Evolutionary conservation across 257 asterid species (phyloP).

Genomic region (Fraxinus anomala): DNA sequence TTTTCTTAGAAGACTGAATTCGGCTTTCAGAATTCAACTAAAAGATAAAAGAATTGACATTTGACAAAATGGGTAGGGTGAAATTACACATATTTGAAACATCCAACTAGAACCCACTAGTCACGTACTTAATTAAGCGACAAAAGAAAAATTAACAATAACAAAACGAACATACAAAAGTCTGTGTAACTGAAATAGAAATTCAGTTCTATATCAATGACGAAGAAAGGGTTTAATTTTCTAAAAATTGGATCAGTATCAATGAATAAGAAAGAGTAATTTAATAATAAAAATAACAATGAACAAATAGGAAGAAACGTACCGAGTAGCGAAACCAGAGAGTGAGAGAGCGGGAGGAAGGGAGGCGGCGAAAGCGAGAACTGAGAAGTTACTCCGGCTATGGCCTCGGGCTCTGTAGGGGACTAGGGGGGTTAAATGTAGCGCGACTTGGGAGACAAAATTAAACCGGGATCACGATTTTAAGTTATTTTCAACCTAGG

Average conservation of each 20-base stretch:
- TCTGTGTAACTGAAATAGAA: constrained; percentile 1
- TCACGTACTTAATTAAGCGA: constrained; percentile 1
- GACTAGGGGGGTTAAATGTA: neutral
- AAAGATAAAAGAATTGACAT: neutral
- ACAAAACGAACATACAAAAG: constrained; percentile 4
- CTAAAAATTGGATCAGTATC: constrained; percentile 12
- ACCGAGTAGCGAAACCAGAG: constrained; percentile 13
- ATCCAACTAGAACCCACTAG: constrained; percentile 3
- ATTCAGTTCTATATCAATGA: neutral
- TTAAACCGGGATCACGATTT: neutral
- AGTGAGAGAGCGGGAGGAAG: neutral
- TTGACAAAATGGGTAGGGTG: neutral
- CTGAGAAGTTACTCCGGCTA: neutral
- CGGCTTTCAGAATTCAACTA: neutral
- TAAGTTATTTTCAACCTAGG: neutral
- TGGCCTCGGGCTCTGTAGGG: neutral
- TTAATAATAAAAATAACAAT: neutral
- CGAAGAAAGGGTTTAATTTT: constrained; percentile 3
- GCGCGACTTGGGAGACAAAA: neutral
- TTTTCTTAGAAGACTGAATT: neutral
- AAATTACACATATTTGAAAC: constrained; percentile 9
- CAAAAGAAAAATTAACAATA: constrained; percentile 7
- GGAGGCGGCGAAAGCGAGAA: neutral
- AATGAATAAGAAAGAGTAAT: constrained; percentile 7
- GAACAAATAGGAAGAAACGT: constrained; percentile 7